Evolutionary conservation across 345 rosid genomes (phyloP), one percentile per base, ranked within the genome.

Genomic region (Salix purpurea): DNA sequence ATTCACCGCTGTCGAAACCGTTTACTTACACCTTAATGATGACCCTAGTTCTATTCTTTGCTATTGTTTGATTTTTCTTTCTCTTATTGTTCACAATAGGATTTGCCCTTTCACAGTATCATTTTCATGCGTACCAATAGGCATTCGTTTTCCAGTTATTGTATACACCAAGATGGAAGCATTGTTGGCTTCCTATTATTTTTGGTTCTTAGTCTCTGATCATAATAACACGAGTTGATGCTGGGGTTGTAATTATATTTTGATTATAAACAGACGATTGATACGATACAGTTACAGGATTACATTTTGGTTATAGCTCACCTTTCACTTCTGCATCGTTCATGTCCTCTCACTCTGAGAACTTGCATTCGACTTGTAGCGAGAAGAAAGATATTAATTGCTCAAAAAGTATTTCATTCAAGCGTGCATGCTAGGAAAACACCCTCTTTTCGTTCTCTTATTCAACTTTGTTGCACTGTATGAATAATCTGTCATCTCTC

Each of bases 41-140:
- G 67, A 37, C 80, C 65, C 80, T 86, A 46, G 24, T 36, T 73
- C 66, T 86, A 74, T 42, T 84, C 74, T 83, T 86, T 56, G 71
- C 74, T 26, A 50, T 82, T 32, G 46, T 83, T 73, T 86, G 82
- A 84, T 79, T 76, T 54, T 77, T 74, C 9, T 18, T 26, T 0
- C 1, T 26, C 26, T 26, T 26, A 26, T 26, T 26, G 26, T 26
- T 26, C 26, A 26, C 26, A 26, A 26, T 26, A 26, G 26, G 26
- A 26, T 26, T 26, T 26, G 26, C 26, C 26, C 26, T 26, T 26
- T 24, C 71, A 66, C 6, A 67, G 18, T 82, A 67, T 10, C 39
- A 14, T 65, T 67, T 67, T 52, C 61, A 70, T n/a, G n/a, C 12
- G 8, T 39, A 19, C 28, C 58, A 32, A 24, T 32, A 76, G 82